Percentiles rank a stretch among this genome's conserved stretches.
These are phyloP conservation scores for Pyrrhoderma noxium DNA, from an alignment of 1,284 basidiomycete species.

Conservation along the genomic window DNA sequence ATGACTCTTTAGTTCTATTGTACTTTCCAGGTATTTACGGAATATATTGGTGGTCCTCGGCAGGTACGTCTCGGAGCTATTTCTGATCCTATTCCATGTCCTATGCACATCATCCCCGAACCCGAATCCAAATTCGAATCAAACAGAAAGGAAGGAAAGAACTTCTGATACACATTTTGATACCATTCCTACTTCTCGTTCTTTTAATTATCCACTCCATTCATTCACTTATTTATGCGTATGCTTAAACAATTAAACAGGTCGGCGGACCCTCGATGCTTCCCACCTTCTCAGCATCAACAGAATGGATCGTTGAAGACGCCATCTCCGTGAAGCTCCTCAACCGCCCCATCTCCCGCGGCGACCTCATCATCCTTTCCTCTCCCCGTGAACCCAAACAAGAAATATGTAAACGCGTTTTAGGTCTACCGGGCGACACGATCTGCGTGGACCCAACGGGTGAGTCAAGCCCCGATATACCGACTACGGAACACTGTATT, in stretches of 20 bases:
- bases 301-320: constrained; percentile 60
- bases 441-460: constrained; percentile 83
- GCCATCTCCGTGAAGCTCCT: constrained; percentile 50
- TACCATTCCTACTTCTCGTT: too few species aligned
- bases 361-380: constrained; percentile 75
- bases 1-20: constrained; percentile 28
- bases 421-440: constrained; percentile 87
- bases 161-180: too few species aligned
- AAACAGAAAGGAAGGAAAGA: too few species aligned
- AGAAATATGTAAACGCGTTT: constrained; percentile 83
- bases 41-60: constrained; percentile 51
- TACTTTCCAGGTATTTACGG: constrained; percentile 48
- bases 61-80: constrained; percentile 38
- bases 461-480: constrained; percentile 35
- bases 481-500: constrained; percentile 61
- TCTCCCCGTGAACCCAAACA: constrained; percentile 69
- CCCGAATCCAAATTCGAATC: too few species aligned
- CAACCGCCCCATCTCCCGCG: constrained; percentile 49
- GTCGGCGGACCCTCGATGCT: constrained; percentile 79
- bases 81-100: too few species aligned
- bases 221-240: not conserved
- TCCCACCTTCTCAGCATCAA: constrained; percentile 61
- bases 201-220: not conserved
- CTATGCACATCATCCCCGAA: too few species aligned
- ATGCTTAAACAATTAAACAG: too few species aligned